Conservation (phyloP, 257 asterid genomes). For the Solanum tacnaense region DNA sequence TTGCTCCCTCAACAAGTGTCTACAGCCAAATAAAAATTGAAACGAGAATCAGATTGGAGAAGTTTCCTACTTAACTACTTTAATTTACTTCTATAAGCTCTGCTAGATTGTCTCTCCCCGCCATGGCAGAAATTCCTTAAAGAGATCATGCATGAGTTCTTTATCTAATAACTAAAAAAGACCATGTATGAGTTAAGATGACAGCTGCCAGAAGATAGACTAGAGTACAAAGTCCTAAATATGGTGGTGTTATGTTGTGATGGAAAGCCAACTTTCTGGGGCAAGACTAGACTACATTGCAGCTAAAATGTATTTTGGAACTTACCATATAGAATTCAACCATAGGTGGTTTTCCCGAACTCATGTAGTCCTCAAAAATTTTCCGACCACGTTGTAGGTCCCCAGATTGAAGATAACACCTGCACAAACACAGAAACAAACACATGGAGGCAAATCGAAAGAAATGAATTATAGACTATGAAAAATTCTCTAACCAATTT, state of each 20-base stretch:
- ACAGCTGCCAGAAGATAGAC: not conserved
- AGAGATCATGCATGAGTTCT: not conserved
- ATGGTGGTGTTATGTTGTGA: not conserved
- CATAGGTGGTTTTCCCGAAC: slow-evolving; percentile 37
- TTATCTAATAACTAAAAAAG: not conserved
- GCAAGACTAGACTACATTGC: not conserved
- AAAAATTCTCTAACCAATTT: not conserved
- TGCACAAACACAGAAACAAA: slow-evolving; percentile 10
- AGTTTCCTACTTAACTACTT: not conserved
- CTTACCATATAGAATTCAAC: slow-evolving; percentile 67
- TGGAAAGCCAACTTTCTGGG: not conserved
- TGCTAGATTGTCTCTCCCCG: not conserved
- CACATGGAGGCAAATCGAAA: not conserved
- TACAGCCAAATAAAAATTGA: slow-evolving; percentile 17
- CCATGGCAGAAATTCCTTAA: not conserved
- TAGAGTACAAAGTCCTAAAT: not conserved
- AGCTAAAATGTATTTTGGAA: slow-evolving; percentile 6
- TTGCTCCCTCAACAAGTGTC: slow-evolving; percentile 83
- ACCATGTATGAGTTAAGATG: not conserved
- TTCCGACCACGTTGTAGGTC: slow-evolving; percentile 62
- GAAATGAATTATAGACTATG: not conserved
- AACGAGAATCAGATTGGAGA: not conserved
- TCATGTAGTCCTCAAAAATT: slow-evolving; percentile 67
- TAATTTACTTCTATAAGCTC: not conserved
- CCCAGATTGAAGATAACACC: slow-evolving; percentile 77